Percentiles rank a stretch among this genome's conserved stretches.
Evolutionary conservation across 345 rosid genomes (phyloP).

Genomic region (Eucalyptus erythrocorys): DNA sequence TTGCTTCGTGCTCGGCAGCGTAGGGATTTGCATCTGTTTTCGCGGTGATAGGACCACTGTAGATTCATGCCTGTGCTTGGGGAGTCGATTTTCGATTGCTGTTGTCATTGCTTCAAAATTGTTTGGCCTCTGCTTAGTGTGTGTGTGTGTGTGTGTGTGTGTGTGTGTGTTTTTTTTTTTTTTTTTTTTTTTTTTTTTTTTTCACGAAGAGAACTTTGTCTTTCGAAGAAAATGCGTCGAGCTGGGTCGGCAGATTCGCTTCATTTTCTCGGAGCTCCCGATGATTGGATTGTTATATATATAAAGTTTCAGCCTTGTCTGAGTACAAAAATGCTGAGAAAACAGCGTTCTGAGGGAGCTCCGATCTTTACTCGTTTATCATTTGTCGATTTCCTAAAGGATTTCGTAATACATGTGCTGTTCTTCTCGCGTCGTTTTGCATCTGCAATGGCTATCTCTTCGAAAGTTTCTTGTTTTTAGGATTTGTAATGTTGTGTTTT

Average conservation of each 20-base stretch:
- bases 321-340: not conserved
- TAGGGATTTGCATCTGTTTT: not conserved
- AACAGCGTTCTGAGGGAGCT: conserved; percentile 2
- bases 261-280: not conserved
- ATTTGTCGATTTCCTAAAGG: not conserved
- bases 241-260: not conserved
- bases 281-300: not conserved
- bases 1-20: not conserved
- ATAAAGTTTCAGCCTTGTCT: conserved; percentile 6
- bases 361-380: not conserved
- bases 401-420: not conserved
- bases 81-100: not conserved
- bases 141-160: too few relatives aligned
- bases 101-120: not conserved
- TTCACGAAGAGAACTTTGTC: not conserved
- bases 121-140: not conserved
- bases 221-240: not conserved
- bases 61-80: not conserved
- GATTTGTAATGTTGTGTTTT: not conserved
- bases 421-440: not conserved
- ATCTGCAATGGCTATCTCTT: not conserved
- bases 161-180: too few relatives aligned
- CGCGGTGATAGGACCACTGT: not conserved
- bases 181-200: not conserved
- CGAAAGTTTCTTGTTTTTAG: not conserved